A percentile compares a stretch with the other conserved stretches of the same genome.
Conservation (phyloP, 257 asterid genomes). For the Ilex aquifolium region DNA sequence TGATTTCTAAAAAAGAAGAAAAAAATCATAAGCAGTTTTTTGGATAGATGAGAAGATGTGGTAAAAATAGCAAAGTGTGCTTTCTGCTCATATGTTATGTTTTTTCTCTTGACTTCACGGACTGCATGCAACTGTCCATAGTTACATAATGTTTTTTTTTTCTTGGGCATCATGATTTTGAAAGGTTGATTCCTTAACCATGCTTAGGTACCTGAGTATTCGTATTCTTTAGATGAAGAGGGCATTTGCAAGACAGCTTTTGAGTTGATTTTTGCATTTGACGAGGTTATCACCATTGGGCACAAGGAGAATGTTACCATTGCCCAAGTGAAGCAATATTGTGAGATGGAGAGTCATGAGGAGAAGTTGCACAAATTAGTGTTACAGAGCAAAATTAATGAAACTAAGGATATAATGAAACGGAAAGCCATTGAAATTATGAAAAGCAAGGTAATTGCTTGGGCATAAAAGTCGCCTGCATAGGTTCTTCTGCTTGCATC, state of each 20-base stretch:
- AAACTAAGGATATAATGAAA: conserved; percentile 83
- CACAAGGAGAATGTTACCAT: conserved; percentile 93
- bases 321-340: conserved; percentile 91
- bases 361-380: conserved; percentile 85
- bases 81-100: not conserved
- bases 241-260: conserved; percentile 80
- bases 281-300: conserved; percentile 86
- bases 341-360: conserved; percentile 98
- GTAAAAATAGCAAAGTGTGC: not conserved
- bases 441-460: conserved; percentile 71
- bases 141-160: no score
- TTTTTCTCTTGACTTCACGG: not conserved
- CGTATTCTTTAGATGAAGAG: conserved; percentile 86
- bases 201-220: conserved; percentile 82
- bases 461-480: conserved; percentile 3
- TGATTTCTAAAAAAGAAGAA: not conserved
- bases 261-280: conserved; percentile 88
- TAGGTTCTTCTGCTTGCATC: conserved; percentile 3
- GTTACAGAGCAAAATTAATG: conserved; percentile 80
- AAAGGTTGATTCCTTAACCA: conserved; percentile 33
- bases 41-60: not conserved
- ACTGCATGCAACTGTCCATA: not conserved
- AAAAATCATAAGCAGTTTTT: not conserved
- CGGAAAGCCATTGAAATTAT: conserved; percentile 92
- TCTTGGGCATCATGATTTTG: not conserved